A percentile compares a stretch with the other conserved stretches of the same genome.
phyloP scores from a whole-genome alignment of 345 rosid genomes.

The Sonneratia alba region DNA sequence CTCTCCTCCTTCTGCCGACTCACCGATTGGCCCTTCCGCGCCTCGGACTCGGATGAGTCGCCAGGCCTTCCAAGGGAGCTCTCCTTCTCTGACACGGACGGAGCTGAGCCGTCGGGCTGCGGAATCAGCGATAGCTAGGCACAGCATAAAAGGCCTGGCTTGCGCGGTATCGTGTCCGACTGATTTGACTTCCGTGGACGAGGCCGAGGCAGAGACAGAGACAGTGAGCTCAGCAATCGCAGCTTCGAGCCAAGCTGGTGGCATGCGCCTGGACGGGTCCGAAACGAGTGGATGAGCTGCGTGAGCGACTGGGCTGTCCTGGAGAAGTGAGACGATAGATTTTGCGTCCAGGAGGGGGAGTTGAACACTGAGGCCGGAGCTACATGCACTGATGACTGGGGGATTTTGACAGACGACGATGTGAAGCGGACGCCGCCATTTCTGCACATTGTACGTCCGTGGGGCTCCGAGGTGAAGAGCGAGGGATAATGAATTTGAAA shows the following conservation, averaged over 20 bases:
- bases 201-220: constrained; percentile 7
- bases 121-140: constrained; percentile 37
- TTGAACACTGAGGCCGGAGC: constrained; percentile 4
- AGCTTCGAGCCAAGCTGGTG: constrained; percentile 4
- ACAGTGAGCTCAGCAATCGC: constrained; percentile 9
- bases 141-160: constrained; percentile 31
- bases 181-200: not conserved
- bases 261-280: constrained; percentile 14
- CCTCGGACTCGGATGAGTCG: constrained; percentile 21
- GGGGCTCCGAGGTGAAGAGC: not conserved
- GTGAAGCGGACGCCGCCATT: constrained; percentile 32
- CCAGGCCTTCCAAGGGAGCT: constrained; percentile 1
- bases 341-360: constrained; percentile 9
- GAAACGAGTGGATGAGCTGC: constrained; percentile 26
- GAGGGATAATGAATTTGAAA: not conserved
- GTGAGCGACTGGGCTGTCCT: constrained; percentile 19
- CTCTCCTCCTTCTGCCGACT: constrained; percentile 65
- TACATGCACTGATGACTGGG: not conserved
- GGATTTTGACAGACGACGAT: constrained; percentile 25
- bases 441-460: constrained; percentile 14
- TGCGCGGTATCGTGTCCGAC: constrained; percentile 1
- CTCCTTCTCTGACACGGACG: constrained; percentile 3
- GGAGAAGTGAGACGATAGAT: constrained; percentile 19
- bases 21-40: constrained; percentile 36
- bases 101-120: constrained; percentile 9